A percentile compares a stretch with the other conserved stretches of the same genome.
These are phyloP conservation scores for Lignosus rhinocerotis DNA, from an alignment of 1,284 basidiomycete genomes.

Conservation along the genomic window DNA sequence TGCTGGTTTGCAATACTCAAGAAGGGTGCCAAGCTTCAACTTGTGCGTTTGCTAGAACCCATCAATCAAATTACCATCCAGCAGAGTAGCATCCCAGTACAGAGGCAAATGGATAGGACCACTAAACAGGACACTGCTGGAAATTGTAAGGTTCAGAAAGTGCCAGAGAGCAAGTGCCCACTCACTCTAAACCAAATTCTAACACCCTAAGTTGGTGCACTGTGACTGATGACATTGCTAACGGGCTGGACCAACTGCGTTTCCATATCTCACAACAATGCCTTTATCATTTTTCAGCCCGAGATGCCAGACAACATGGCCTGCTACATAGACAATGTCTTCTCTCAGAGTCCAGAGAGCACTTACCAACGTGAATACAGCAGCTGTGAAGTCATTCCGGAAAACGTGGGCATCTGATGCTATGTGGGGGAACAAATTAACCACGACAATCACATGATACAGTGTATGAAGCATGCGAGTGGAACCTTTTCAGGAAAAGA, in stretches of 20 bases:
- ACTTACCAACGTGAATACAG: slow-evolving; percentile 24
- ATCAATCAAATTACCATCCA: slow-evolving; percentile 35
- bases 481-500: too few species aligned
- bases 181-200: slow-evolving; percentile 25
- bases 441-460: too few species aligned
- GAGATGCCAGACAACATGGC: slow-evolving; percentile 37
- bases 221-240: slow-evolving; percentile 31
- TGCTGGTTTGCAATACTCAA: too few species aligned
- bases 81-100: slow-evolving; percentile 31
- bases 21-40: slow-evolving; percentile 36
- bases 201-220: slow-evolving; percentile 23
- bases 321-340: slow-evolving; percentile 36
- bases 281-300: slow-evolving; percentile 33
- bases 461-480: too few species aligned
- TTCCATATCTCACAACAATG: slow-evolving; percentile 37
- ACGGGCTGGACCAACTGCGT: slow-evolving; percentile 45
- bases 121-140: too few species aligned
- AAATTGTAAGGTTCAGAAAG: too few species aligned
- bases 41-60: slow-evolving; percentile 19
- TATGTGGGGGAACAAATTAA: too few species aligned
- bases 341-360: slow-evolving; percentile 25
- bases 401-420: too few species aligned
- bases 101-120: too few species aligned
- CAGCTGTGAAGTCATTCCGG: slow-evolving; percentile 27
- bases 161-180: slow-evolving; percentile 33